These are phyloP conservation scores for Coix lacrymajobi DNA, from an alignment of 176 grass and related monocot genomes.

Conservation along the genomic window DNA sequence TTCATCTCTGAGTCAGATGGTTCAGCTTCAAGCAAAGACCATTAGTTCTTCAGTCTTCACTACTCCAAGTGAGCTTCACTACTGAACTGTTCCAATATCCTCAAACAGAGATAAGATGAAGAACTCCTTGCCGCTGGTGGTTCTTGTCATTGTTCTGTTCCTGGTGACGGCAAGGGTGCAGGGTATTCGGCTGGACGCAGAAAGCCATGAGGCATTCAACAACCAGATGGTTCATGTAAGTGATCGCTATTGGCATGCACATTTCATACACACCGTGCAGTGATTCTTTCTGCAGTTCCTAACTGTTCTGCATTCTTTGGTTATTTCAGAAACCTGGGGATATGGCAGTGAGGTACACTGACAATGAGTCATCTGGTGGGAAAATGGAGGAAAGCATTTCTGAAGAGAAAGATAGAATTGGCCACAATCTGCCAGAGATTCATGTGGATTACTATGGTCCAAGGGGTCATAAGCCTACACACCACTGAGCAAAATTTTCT, in stretches of 20 bases:
- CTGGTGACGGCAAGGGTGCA: slow-evolving; percentile 23
- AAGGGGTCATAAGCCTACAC: slow-evolving; percentile 53
- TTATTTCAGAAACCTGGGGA: slow-evolving; percentile 23
- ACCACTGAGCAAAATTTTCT: slow-evolving; percentile 35
- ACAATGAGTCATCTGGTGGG: not conserved
- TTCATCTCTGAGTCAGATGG: slow-evolving; percentile 31
- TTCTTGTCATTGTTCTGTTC: slow-evolving; percentile 10
- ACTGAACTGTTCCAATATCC: not conserved
- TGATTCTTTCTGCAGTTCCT: not conserved
- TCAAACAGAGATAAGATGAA: slow-evolving; percentile 18
- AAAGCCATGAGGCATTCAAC: slow-evolving; percentile 28
- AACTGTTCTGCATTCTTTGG: not conserved
- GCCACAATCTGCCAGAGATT: slow-evolving; percentile 43
- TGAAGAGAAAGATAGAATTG: slow-evolving; percentile 23
- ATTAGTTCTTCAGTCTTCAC: slow-evolving; percentile 24
- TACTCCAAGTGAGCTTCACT: slow-evolving; percentile 18
- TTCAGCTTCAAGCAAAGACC: slow-evolving; percentile 18
- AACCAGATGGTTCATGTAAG: slow-evolving; percentile 41
- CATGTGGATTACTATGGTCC: slow-evolving; percentile 79
- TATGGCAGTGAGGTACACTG: not conserved
- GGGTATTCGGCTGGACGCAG: slow-evolving; percentile 58
- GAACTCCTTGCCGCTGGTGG: not conserved
- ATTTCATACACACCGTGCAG: not conserved
- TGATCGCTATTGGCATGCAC: not conserved
- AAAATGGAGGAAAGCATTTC: slow-evolving; percentile 18